Base-by-base conservation (phyloP, 1,139 yeast species). In the Hemisphaericaspora lyxosophila region DNA sequence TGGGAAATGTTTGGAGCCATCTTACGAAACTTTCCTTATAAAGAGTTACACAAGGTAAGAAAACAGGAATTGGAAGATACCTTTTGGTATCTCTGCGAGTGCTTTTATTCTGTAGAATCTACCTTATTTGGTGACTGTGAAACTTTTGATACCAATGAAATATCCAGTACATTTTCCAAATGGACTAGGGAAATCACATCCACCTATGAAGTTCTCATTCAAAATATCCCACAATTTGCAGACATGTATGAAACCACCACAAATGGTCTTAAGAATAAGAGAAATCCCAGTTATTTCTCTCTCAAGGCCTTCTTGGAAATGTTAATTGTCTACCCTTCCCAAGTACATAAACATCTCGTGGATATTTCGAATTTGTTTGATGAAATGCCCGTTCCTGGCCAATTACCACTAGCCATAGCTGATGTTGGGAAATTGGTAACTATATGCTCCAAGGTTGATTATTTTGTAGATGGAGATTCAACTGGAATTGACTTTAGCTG, bases 71-170 rank as follows among this genome's bases (percentile, higher is more conserved):
- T 28, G 12, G 31, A 28, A 12, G 31, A 28, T 17, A 18, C 22
- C 4, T 28, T 28, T n/a, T 28, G 31, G 31, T 2, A 18, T 12
- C 31, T 28, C 17, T 18, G 23, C 12, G 31, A 28, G 12, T n/a
- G 18, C 7, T 28, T 28, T 8, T 19, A 28, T 18, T 28, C 3
- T 28, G 17, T 13, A 17, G 31, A 28, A n/a, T 17, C 23, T n/a
- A 28, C 31, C 5, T 18, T 28, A 15, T 28, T 28, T 28, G 31
- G 18, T n/a, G 31, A 28, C 17, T 28, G 31, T 18, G 31, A 28
- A 28, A 11, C 4, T 11, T 17, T 11, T n/a, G 31, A 18, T 17
- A 19, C 15, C 7, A n/a, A 18, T 17, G 31, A 28, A 12, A n/a
- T 28, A 6, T 17, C 31, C 7, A 4, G 4, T 28, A 11, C 9